Evolutionary conservation across 2,329 filamentous ascomycete species (phyloP).

Genomic region (Fonsecaea nubica): DNA sequence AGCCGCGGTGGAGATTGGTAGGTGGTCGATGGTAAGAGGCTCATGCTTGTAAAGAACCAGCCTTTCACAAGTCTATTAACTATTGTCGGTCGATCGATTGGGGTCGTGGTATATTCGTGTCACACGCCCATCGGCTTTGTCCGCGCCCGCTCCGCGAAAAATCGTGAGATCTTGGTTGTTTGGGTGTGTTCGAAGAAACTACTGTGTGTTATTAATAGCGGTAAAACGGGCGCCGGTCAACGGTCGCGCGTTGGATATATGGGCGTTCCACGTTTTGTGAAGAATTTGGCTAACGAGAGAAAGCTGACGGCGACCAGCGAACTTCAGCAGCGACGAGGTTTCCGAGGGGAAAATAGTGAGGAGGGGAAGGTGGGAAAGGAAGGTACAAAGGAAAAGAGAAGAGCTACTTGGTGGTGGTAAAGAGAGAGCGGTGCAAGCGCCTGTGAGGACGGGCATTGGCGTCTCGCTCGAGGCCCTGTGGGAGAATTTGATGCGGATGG

Average conservation of each 20-base stretch:
- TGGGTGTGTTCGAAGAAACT: slow-evolving; percentile 11
- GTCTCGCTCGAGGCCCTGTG: slow-evolving; percentile 21
- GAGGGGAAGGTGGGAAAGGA: neutral
- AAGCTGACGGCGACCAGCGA: slow-evolving; percentile 36
- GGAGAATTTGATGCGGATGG: slow-evolving; percentile 18
- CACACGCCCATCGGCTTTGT: slow-evolving; percentile 17
- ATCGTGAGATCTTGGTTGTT: neutral
- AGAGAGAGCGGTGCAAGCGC: slow-evolving; percentile 29
- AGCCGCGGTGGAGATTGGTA: slow-evolving; percentile 63
- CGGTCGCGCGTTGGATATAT: slow-evolving; percentile 21
- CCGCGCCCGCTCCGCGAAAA: slow-evolving; percentile 16
- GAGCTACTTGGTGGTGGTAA: slow-evolving; percentile 15
- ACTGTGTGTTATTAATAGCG: slow-evolving; percentile 35
- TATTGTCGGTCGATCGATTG: slow-evolving; percentile 2
- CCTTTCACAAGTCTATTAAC: slow-evolving; percentile 28
- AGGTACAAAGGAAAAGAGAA: slow-evolving; percentile 22
- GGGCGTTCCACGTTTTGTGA: slow-evolving; percentile 11
- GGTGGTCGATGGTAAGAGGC: slow-evolving; percentile 55
- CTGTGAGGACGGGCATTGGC: slow-evolving; percentile 30
- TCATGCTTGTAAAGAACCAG: slow-evolving; percentile 38
- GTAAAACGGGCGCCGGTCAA: slow-evolving; percentile 33
- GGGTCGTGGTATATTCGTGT: slow-evolving; percentile 4
- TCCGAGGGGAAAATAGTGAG: neutral
- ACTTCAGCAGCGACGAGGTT: slow-evolving; percentile 34
- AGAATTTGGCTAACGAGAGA: slow-evolving; percentile 28